Evolutionary conservation across 2,329 filamentous ascomycete genomes (phyloP).

Genomic region (Coniella lustricola): DNA sequence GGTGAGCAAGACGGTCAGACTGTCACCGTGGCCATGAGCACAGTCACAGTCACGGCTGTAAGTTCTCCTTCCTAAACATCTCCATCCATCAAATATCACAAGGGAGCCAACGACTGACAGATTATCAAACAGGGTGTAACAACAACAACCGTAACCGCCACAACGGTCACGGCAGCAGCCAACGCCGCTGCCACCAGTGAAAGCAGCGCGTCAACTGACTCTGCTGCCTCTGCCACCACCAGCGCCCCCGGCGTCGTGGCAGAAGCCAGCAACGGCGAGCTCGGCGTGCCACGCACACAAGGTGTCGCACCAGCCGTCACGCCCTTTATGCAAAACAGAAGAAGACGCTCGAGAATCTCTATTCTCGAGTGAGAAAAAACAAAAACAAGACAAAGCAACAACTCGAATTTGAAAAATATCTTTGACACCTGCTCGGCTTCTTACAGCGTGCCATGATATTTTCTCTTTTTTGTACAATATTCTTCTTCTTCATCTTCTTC

Average conservation of each 20-base stretch:
- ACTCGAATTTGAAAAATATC: no score
- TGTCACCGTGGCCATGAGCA: slow-evolving; percentile 9
- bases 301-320: slow-evolving; percentile 12
- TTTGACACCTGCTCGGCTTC: neutral
- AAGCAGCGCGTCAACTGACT: no score
- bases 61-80: neutral
- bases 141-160: slow-evolving; percentile 6
- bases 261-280: slow-evolving; percentile 5
- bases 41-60: slow-evolving; percentile 14
- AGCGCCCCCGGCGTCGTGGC: neutral
- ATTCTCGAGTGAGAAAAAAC: neutral
- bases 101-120: no score
- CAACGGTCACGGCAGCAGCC: no score
- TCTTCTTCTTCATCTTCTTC: no score
- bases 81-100: no score
- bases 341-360: slow-evolving; percentile 13
- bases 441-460: no score
- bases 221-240: neutral
- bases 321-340: slow-evolving; percentile 10
- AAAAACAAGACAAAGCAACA: no score
- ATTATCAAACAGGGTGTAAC: slow-evolving; percentile 6
- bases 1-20: neutral
- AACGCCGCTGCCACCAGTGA: no score
- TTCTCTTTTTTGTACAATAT: no score
- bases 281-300: slow-evolving; percentile 1